Evolutionary conservation across 345 rosid genomes (phyloP), one percentile per base, ranked within the genome.

Genomic region (Sisymbrium altissimum): DNA sequence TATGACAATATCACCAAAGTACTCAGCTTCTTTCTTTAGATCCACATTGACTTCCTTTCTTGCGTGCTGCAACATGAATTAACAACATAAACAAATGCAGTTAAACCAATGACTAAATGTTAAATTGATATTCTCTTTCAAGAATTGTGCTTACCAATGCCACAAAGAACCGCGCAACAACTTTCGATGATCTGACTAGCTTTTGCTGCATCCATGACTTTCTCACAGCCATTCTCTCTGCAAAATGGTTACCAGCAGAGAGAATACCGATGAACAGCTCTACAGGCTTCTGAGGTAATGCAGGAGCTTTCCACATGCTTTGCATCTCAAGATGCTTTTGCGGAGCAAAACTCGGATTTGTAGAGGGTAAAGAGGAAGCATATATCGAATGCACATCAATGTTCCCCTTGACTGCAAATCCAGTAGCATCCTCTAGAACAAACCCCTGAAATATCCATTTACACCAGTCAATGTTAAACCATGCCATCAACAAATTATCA

Each of bases 141-240:
- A 19, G 63, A 66, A 6, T 46, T 38, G 62, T 41, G 40, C 87
- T 73, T 84, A 92, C 99, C 96, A 92, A 66, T 49, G 99, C 97
- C 39, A 95, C 98, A 35, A 92, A 95, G 81, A 95, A 95, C 25
- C 98, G 87, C 39, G 96, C 93, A 35, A 95, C 98, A 23, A 85
- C 98, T 66, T 79, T 85, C 0, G 98, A 92, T 40, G 98, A 88
- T 77, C 70, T 82, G 69, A 95, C 80, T 63, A 92, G 88, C 63
- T 83, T 81, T 66, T 95, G 92, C 76, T 88, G 98, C 94, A 95
- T 86, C 99, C 99, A 92, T 30, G 97, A 84, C 85, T 86, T 95
- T 79, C 99, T 90, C 77, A 88, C 93, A 39, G 99, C 97, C 99
- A 95, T 95, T 55, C 99, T 83, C 84, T 95, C 99, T 2, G 94